Percentiles rank a stretch among this genome's conserved stretches.
Conservation (phyloP, 2,329 filamentous ascomycete species). For the Cercospora sojina region DNA sequence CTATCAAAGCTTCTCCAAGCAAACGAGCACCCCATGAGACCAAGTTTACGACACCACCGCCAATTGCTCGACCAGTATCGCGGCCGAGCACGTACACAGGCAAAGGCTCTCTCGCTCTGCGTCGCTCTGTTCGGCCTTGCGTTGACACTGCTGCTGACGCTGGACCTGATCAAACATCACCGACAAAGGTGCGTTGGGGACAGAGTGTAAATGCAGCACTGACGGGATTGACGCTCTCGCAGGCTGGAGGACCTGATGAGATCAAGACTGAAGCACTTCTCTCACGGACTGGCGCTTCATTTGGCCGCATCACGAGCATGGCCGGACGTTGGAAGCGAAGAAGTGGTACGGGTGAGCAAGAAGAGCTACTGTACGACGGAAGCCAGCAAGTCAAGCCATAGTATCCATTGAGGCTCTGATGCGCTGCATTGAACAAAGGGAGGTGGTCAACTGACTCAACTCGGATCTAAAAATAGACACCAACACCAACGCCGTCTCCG, state of each 20-base stretch:
- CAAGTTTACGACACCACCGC: conserved; percentile 1
- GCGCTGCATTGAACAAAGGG: neutral
- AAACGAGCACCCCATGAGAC: neutral
- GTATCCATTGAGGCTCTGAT: neutral
- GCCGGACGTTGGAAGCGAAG: conserved; percentile 3
- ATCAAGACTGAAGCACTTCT: neutral
- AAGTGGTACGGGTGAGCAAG: neutral
- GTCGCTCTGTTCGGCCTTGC: neutral
- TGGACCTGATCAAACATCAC: neutral
- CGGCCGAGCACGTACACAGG: neutral
- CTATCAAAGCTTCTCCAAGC: conserved; percentile 11
- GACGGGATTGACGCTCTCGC: conserved; percentile 1
- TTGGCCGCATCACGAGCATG: neutral
- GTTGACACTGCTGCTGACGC: neutral
- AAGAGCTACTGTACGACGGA: neutral
- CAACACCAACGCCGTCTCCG: neutral
- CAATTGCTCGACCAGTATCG: conserved; percentile 7
- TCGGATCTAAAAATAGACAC: neutral
- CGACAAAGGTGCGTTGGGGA: neutral
- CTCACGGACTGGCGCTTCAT: neutral
- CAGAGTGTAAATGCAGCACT: conserved; percentile 3
- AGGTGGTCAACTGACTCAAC: neutral
- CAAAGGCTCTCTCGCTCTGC: conserved; percentile 14
- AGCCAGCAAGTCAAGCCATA: neutral
- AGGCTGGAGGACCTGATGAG: neutral